Conservation (phyloP, 139 green algal species). For the Chlamydomonas sphaeroides region DNA sequence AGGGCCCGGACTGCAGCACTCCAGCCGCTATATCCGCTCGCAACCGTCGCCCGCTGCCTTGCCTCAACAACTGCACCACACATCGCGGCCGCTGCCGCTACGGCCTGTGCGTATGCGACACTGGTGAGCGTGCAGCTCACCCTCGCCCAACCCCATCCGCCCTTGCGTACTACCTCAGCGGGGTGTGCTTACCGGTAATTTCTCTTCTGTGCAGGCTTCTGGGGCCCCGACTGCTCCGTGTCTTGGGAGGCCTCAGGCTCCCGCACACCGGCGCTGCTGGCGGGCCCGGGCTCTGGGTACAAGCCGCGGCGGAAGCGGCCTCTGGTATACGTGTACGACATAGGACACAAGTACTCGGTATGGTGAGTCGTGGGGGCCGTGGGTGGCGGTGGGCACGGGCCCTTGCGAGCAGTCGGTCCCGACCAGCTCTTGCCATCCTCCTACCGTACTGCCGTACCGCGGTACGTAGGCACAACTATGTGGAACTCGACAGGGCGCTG, state of each 20-base stretch:
- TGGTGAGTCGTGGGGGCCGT: background rate
- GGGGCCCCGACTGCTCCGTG: slow-evolving; percentile 18
- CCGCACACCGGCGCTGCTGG: background rate
- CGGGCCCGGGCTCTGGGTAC: slow-evolving; percentile 23
- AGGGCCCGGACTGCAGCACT: too few relatives aligned
- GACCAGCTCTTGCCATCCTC: background rate
- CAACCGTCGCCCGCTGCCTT: too few relatives aligned
- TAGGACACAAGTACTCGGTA: slow-evolving; percentile 15
- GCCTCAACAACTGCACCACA: too few relatives aligned
- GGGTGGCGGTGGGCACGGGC: background rate
- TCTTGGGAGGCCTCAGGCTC: background rate
- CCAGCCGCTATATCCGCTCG: too few relatives aligned
- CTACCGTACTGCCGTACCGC: background rate
- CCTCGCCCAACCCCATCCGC: too few relatives aligned
- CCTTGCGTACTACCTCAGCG: too few relatives aligned
- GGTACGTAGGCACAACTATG: slow-evolving; percentile 19
- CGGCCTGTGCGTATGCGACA: too few relatives aligned
- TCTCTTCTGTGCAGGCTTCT: too few relatives aligned
- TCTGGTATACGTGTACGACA: slow-evolving; percentile 41
- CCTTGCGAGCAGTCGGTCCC: background rate
- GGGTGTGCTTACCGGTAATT: too few relatives aligned
- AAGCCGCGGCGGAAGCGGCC: slow-evolving; percentile 15
- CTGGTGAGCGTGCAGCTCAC: too few relatives aligned
- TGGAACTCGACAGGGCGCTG: background rate
- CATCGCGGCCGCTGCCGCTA: too few relatives aligned